These are phyloP conservation scores for Alternaria brassicicola DNA, from an alignment of 2,329 filamentous ascomycete species.

Conservation along the genomic window DNA sequence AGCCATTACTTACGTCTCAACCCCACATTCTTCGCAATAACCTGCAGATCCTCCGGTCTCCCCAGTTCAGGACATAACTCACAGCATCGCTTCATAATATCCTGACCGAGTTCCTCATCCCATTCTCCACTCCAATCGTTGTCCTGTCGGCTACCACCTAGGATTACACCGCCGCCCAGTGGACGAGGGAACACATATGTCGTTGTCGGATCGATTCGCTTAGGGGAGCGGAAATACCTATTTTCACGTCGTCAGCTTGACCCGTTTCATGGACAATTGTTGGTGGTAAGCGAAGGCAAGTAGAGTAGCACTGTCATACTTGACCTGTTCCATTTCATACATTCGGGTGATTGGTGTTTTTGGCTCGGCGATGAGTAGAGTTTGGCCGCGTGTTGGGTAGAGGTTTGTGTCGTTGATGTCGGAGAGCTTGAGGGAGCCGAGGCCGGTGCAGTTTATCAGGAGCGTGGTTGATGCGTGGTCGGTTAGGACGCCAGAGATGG, in stretches of 20 bases:
- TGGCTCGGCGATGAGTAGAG: conserved; percentile 70
- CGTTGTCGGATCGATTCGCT: conserved; percentile 50
- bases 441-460: conserved; percentile 83
- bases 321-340: conserved; percentile 33
- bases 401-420: conserved; percentile 79
- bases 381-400: conserved; percentile 78
- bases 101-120: conserved; percentile 75
- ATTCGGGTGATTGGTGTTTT: conserved; percentile 48
- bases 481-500: conserved; percentile 71
- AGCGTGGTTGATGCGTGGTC: conserved; percentile 70
- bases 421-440: conserved; percentile 76
- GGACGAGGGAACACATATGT: conserved; percentile 56
- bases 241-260: background rate
- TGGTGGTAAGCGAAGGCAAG: background rate
- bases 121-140: conserved; percentile 79
- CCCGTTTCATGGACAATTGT: background rate
- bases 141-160: conserved; percentile 83
- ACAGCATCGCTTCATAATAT: conserved; percentile 83
- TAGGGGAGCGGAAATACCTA: conserved; percentile 50
- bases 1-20: conserved; percentile 61
- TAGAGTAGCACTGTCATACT: conserved; percentile 4
- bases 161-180: conserved; percentile 76
- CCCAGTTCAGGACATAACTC: conserved; percentile 69
- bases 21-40: conserved; percentile 82
- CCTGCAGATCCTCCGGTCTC: conserved; percentile 71